Percentiles rank a stretch among this genome's conserved stretches.
These are phyloP conservation scores for Acanthamoeba divionensis DNA, from an alignment of 208 protist genomes.

Conservation along the genomic window DNA sequence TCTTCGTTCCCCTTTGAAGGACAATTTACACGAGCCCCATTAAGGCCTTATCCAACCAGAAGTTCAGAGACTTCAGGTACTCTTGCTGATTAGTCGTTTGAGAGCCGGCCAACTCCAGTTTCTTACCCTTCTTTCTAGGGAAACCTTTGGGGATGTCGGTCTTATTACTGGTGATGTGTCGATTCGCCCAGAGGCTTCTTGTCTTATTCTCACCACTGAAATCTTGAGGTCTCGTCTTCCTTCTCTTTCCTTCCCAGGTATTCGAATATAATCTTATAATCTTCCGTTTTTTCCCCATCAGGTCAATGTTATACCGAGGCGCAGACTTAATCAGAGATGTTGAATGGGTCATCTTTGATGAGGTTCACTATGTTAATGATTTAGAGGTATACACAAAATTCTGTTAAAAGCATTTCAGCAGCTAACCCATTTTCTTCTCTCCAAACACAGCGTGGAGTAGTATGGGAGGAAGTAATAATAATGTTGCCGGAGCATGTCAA, in stretches of 20 bases:
- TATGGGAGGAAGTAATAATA: conserved; percentile 94
- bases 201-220: conserved; percentile 93
- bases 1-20: conserved; percentile 40
- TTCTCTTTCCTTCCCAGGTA: not conserved
- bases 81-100: not conserved
- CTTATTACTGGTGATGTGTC: conserved; percentile 93
- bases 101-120: not conserved
- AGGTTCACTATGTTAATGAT: conserved; percentile 90
- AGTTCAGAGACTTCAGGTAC: conserved; percentile 87
- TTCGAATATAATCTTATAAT: not conserved
- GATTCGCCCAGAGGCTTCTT: conserved; percentile 83
- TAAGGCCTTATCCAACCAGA: conserved; percentile 94
- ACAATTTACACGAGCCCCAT: conserved; percentile 94
- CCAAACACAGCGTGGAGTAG: conserved; percentile 80
- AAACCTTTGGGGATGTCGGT: conserved; percentile 89
- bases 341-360: conserved; percentile 91
- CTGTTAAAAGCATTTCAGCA: not conserved
- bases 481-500: conserved; percentile 87
- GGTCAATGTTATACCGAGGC: conserved; percentile 86
- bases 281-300: not conserved
- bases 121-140: conserved; percentile 72
- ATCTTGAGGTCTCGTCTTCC: conserved; percentile 75
- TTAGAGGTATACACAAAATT: not conserved
- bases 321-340: conserved; percentile 84
- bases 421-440: not conserved